These are phyloP conservation scores for Russula griseocarnosa DNA, from an alignment of 768 basidiomycete genomes.

Conservation along the genomic window DNA sequence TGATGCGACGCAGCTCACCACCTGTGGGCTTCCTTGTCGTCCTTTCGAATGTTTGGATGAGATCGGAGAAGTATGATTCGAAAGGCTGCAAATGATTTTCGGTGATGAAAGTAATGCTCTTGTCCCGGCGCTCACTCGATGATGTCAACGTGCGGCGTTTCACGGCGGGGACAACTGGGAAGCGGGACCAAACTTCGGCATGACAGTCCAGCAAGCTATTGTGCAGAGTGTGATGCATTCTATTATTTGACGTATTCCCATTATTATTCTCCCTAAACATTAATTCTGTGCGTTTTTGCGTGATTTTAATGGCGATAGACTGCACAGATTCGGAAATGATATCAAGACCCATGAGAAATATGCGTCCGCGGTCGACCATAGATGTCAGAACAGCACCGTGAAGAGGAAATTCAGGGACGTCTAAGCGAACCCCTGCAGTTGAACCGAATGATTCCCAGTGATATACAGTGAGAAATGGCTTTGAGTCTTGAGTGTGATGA, in stretches of 20 bases:
- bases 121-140: slow-evolving; percentile 33
- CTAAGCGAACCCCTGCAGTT: slow-evolving; percentile 41
- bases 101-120: slow-evolving; percentile 44
- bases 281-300: slow-evolving; percentile 53
- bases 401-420: slow-evolving; percentile 33
- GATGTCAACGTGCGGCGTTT: slow-evolving; percentile 15
- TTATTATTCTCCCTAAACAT: slow-evolving; percentile 46
- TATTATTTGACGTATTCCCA: slow-evolving; percentile 27
- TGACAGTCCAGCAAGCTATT: slow-evolving; percentile 35
- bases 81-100: slow-evolving; percentile 38
- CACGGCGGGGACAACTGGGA: slow-evolving; percentile 16
- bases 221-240: slow-evolving; percentile 35
- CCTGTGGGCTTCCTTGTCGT: slow-evolving; percentile 51
- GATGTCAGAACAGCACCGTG: slow-evolving; percentile 42
- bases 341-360: slow-evolving; percentile 45
- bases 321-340: slow-evolving; percentile 32
- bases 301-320: slow-evolving; percentile 51
- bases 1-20: slow-evolving; percentile 40
- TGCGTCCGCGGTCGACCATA: slow-evolving; percentile 39
- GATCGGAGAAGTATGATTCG: slow-evolving; percentile 42
- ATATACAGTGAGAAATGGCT: slow-evolving; percentile 38
- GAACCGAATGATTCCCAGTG: slow-evolving; percentile 59
- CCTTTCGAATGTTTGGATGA: slow-evolving; percentile 47
- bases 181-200: slow-evolving; percentile 22
- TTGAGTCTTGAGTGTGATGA: slow-evolving; percentile 28